These are phyloP conservation scores for Athelia sp. DNA, from an alignment of 1,284 basidiomycete species.

Conservation along the genomic window DNA sequence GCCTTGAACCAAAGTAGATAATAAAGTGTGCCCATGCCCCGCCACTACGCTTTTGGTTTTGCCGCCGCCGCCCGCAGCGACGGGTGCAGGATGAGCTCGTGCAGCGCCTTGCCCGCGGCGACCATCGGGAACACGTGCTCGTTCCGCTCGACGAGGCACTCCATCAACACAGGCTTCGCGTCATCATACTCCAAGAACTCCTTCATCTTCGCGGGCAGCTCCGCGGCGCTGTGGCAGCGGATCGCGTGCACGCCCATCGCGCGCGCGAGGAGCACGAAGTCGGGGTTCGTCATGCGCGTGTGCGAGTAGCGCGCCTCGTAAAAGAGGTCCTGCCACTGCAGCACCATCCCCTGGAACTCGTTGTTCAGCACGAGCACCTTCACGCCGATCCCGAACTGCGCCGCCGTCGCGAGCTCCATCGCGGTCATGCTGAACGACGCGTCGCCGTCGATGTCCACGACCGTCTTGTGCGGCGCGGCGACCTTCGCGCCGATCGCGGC, in stretches of 20 bases:
- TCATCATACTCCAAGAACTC: slow-evolving; percentile 96
- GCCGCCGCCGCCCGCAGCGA: slow-evolving; percentile 22
- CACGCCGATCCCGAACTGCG: slow-evolving; percentile 89
- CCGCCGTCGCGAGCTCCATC: slow-evolving; percentile 96
- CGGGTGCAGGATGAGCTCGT: slow-evolving; percentile 80
- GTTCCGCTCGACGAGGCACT: slow-evolving; percentile 81
- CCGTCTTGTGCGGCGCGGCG: slow-evolving; percentile 88
- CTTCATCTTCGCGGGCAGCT: slow-evolving; percentile 94
- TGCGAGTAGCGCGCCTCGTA: slow-evolving; percentile 94
- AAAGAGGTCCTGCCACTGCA: slow-evolving; percentile 99
- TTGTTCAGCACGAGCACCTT: slow-evolving; percentile 91
- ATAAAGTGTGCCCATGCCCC: too few relatives aligned
- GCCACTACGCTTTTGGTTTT: not conserved
- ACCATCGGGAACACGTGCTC: slow-evolving; percentile 98
- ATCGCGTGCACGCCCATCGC: slow-evolving; percentile 93
- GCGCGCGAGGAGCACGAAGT: slow-evolving; percentile 86
- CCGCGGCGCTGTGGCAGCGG: slow-evolving; percentile 64
- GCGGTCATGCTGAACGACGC: slow-evolving; percentile 99
- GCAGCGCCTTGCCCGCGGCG: slow-evolving; percentile 85
- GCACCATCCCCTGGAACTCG: slow-evolving; percentile 97
- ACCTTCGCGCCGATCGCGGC: slow-evolving; percentile 96
- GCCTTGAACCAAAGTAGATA: too few relatives aligned
- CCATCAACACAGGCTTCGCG: slow-evolving; percentile 83
- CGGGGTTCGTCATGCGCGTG: slow-evolving; percentile 91
- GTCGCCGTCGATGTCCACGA: slow-evolving; percentile 96